Evolutionary conservation across 495 filamentous ascomycete genomes (phyloP), one percentile per base, ranked within the genome.

Genomic region (Penicillium flavigenum): DNA sequence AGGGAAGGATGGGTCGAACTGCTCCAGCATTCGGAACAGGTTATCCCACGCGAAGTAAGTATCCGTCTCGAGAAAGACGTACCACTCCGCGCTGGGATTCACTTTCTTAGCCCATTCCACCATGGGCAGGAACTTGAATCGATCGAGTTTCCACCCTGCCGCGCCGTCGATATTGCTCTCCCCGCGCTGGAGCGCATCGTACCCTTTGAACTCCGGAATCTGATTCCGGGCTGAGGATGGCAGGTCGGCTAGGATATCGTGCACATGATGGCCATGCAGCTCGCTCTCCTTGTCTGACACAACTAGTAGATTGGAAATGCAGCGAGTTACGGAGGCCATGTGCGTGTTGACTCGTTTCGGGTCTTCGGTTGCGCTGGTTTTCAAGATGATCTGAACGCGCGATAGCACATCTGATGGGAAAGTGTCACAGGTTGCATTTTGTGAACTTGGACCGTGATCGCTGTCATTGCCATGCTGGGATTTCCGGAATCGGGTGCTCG

Each of bases 11-110:
- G 76, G 74, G 62, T 83, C 75, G 26, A 83, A 75, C 38, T 72
- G 77, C 19, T 66, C 71, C 22, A 87, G 67, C 54, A 82, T 77
- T 12, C 77, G 79, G 58, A 85, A 78, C 46, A 87, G 62, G 45
- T 83, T 86, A 60, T 81, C 77, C 83, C 83, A 86, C n/a, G 85
- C 72, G 32, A 83, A 61, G 59, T 85, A 87, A 1, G 84, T 86
- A 65, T 88, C 84, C 7, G 79, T 79, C 59, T 87, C 84, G 47
- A 84, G 75, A 59, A 87, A 87, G 31, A 86, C 76, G 60, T 81
- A 88, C 83, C 83, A 88, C 44, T 81, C 75, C 19, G 72, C 76
- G 3, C 73, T 67, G 22, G 81, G 82, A 24, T 77, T 75, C 72
- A 75, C 69, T 39, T 72, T 68, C 71, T 79, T 83, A 14, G 82